Percentiles rank a stretch among this genome's conserved stretches.
Evolutionary conservation across 2,329 filamentous ascomycete genomes (phyloP).

Genomic region (Hypoxylon sp.): DNA sequence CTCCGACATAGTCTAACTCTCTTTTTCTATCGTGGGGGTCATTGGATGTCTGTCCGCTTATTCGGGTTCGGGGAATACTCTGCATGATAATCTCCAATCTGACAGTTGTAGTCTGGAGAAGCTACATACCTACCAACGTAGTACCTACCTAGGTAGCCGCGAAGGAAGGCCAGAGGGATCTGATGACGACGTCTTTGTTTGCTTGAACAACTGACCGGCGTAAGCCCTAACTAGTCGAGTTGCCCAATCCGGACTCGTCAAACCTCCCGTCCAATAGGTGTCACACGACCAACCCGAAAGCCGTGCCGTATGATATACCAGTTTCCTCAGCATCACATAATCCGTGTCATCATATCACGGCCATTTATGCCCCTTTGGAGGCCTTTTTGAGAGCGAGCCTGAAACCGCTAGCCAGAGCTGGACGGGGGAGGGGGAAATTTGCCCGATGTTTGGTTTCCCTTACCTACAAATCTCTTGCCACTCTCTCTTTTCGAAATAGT

Average conservation of each 20-base stretch:
- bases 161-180: constrained; percentile 20
- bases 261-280: constrained; percentile 23
- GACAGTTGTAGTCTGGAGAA: constrained; percentile 32
- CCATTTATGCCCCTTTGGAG: constrained; percentile 31
- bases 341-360: constrained; percentile 35
- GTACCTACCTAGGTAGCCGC: no score
- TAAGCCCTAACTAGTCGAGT: constrained; percentile 40
- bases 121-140: constrained; percentile 1
- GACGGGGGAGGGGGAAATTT: constrained; percentile 34
- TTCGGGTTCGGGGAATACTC: constrained; percentile 35
- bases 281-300: constrained; percentile 32
- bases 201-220: constrained; percentile 18
- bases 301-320: constrained; percentile 28
- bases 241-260: constrained; percentile 31
- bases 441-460: constrained; percentile 35
- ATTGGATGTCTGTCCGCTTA: constrained; percentile 24
- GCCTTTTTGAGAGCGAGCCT: constrained; percentile 12
- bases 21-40: constrained; percentile 35
- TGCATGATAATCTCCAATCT: constrained; percentile 34
- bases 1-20: constrained; percentile 10
- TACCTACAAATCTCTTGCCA: constrained; percentile 29
- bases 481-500: constrained; percentile 30
- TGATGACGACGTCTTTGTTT: constrained; percentile 33
- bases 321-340: constrained; percentile 36
- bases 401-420: constrained; percentile 28